Percentiles rank a stretch among this genome's conserved stretches.
Conservation (phyloP, 225 moss, liverwort and hornwort genomes). For the Bryoerythrophyllum caledonicum region DNA sequence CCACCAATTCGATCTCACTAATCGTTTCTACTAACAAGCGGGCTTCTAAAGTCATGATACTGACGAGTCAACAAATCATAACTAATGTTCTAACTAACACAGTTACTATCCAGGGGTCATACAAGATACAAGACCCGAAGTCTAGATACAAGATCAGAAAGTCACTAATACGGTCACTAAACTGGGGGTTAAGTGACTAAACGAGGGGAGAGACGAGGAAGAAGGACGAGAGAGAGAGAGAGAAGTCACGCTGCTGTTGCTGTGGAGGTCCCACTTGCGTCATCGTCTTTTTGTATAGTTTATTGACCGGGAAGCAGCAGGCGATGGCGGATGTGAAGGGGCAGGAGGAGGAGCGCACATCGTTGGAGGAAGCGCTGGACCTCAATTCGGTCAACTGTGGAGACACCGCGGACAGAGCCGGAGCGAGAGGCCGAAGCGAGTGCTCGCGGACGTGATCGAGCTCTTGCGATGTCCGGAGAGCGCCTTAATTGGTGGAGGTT, state of each 20-base stretch:
- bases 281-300: neutral
- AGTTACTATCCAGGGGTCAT: neutral
- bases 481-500: slow-evolving; percentile 28
- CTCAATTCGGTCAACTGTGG: slow-evolving; percentile 45
- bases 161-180: neutral
- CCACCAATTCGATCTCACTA: no score
- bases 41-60: no score
- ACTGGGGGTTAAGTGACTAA: no score
- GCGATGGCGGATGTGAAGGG: slow-evolving; percentile 37
- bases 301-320: slow-evolving; percentile 32
- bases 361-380: slow-evolving; percentile 34
- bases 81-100: neutral
- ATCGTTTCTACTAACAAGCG: no score
- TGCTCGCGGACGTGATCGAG: no score
- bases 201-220: neutral
- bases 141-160: neutral
- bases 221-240: slow-evolving; percentile 13
- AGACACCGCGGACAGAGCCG: neutral
- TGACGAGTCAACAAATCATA: no score
- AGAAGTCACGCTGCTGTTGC: slow-evolving; percentile 47
- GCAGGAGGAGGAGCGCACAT: slow-evolving; percentile 20
- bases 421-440: neutral
- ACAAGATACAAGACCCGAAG: neutral
- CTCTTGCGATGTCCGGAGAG: slow-evolving; percentile 26
- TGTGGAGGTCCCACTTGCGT: slow-evolving; percentile 23